These are phyloP conservation scores for Yamadazyma kitorensis DNA, from an alignment of 805 yeast species.

Conservation along the genomic window DNA sequence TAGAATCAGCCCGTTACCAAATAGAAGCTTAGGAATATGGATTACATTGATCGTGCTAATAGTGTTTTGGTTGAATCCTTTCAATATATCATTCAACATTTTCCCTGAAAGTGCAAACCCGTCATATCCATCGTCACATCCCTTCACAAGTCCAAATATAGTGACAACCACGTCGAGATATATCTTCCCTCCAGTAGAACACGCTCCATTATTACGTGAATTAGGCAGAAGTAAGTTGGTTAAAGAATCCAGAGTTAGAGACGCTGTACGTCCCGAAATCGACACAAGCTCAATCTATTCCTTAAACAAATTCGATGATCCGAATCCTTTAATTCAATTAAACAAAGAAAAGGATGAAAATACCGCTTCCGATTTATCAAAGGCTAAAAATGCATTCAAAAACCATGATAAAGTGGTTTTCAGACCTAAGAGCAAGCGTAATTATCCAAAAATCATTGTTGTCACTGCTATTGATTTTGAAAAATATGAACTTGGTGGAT, in stretches of 20 bases:
- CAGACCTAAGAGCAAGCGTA: conserved; percentile 29
- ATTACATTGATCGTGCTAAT: conserved; percentile 17
- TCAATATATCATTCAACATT: conserved; percentile 10
- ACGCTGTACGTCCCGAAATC: conserved; percentile 39
- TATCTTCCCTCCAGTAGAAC: conserved; percentile 75
- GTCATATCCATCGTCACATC: conserved; percentile 35
- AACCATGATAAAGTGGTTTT: conserved; percentile 63
- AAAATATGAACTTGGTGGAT: conserved; percentile 53
- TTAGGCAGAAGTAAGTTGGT: conserved; percentile 53
- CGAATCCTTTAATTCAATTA: conserved; percentile 30
- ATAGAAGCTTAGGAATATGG: conserved; percentile 2
- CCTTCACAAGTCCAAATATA: conserved; percentile 27
- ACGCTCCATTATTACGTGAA: conserved; percentile 59
- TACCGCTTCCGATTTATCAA: conserved; percentile 37
- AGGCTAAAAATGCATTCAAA: conserved; percentile 56
- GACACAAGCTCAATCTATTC: conserved; percentile 35
- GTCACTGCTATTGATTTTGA: conserved; percentile 81
- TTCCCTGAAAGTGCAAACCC: conserved; percentile 5
- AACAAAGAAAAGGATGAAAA: conserved; percentile 48
- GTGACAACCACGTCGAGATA: conserved; percentile 49
- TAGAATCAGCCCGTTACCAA: conserved; percentile 6
- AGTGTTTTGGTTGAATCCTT: conserved; percentile 22
- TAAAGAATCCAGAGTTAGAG: conserved; percentile 44
- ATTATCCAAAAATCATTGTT: conserved; percentile 64
- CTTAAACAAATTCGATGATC: conserved; percentile 43